Percentiles rank a stretch among this genome's conserved stretches.
phyloP scores from a whole-genome alignment of 148 eudicot species.

The Cornus suecica region DNA sequence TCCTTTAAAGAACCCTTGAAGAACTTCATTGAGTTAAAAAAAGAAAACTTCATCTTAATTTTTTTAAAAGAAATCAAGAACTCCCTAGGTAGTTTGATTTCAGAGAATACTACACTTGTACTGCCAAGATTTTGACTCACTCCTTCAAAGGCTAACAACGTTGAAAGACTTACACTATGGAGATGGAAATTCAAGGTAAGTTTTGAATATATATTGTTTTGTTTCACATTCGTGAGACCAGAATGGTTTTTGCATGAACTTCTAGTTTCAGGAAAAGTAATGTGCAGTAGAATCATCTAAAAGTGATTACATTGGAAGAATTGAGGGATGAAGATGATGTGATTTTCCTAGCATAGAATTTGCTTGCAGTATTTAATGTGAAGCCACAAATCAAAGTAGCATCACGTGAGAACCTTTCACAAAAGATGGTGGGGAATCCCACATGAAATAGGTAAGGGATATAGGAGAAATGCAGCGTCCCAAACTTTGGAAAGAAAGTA shows the following conservation, averaged over 20 bases:
- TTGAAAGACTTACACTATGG: not conserved
- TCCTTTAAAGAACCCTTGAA: conserved; percentile 10
- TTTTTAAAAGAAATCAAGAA: conserved; percentile 9
- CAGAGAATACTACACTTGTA: no score
- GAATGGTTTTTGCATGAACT: not conserved
- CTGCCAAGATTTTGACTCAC: no score
- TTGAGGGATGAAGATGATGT: conserved; percentile 16
- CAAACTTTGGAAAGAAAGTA: not conserved
- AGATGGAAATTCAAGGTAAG: not conserved
- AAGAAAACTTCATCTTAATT: conserved; percentile 22
- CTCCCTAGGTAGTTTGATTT: conserved; percentile 6
- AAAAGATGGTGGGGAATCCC: not conserved
- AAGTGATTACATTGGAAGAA: conserved; percentile 23
- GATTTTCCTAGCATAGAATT: conserved; percentile 7
- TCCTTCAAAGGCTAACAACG: no score
- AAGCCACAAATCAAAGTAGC: not conserved
- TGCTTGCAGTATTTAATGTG: not conserved
- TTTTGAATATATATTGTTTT: no score
- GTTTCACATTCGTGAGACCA: no score
- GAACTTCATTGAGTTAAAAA: conserved; percentile 13
- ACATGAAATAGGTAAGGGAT: not conserved
- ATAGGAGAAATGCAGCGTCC: not conserved
- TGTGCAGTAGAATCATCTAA: not conserved
- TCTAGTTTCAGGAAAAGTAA: not conserved
- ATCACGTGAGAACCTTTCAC: not conserved